These are phyloP conservation scores for Saksenaea oblongispora DNA, from an alignment of 371 early-diverging fungal genomes.

Conservation along the genomic window DNA sequence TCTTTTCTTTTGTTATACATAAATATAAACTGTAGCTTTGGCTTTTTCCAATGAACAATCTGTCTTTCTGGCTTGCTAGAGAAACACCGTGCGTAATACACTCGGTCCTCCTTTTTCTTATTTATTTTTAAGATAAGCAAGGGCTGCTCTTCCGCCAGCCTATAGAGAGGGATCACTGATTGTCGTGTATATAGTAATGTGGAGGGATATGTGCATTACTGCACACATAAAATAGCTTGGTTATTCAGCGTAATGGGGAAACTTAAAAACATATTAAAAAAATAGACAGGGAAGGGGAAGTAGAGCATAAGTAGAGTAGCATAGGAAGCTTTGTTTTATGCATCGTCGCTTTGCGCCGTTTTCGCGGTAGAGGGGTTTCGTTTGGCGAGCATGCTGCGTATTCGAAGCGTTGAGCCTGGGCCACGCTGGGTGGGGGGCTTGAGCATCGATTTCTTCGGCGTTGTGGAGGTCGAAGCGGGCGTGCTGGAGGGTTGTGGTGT, in stretches of 20 bases:
- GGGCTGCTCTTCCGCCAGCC: no score
- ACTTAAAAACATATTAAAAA: not conserved
- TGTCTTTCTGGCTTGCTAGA: no score
- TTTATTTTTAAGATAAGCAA: no score
- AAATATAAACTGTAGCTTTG: not conserved
- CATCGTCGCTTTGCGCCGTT: not conserved
- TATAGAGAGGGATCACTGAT: no score
- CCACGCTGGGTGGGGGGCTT: conserved; percentile 29
- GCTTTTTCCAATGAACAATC: no score
- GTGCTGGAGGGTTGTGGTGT: not conserved
- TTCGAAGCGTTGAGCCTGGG: conserved; percentile 45
- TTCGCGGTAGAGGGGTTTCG: conserved; percentile 12
- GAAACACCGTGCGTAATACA: no score
- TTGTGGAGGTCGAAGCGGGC: not conserved
- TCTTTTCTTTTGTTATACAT: not conserved
- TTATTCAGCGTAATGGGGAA: not conserved
- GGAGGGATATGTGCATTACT: not conserved
- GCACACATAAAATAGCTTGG: not conserved
- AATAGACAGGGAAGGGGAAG: not conserved
- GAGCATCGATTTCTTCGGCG: conserved; percentile 3
- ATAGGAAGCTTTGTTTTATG: no score
- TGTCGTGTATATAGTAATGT: not conserved
- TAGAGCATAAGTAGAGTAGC: not conserved
- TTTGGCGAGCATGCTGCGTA: conserved; percentile 46
- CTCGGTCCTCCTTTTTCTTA: no score